phyloP scores from a whole-genome alignment of 768 basidiomycete species.

The Cyclocybe cylindracea region DNA sequence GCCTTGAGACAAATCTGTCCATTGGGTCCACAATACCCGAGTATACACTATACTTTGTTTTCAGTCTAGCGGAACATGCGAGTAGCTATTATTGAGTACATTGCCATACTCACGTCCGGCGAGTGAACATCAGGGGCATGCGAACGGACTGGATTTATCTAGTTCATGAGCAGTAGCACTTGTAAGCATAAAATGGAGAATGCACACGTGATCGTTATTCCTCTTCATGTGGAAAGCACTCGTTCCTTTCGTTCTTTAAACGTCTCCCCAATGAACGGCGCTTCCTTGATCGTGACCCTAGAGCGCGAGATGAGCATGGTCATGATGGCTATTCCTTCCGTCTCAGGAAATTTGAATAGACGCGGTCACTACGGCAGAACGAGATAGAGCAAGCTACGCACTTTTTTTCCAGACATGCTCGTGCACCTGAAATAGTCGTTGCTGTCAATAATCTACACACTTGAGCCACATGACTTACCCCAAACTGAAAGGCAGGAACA shows the following conservation, averaged over 20 bases:
- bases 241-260: conserved; percentile 47
- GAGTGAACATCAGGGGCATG: conserved; percentile 25
- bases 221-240: conserved; percentile 34
- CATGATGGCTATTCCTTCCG: conserved; percentile 51
- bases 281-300: conserved; percentile 48
- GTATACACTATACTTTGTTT: too few relatives aligned
- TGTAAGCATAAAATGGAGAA: not conserved
- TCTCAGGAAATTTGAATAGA: conserved; percentile 45
- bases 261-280: conserved; percentile 45
- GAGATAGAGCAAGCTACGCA: not conserved
- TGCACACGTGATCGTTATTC: conserved; percentile 48
- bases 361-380: too few relatives aligned
- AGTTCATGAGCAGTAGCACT: not conserved
- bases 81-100: too few relatives aligned
- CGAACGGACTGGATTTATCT: conserved; percentile 19
- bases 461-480: conserved; percentile 21
- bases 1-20: too few relatives aligned
- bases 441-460: not conserved
- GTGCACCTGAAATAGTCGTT: conserved; percentile 11
- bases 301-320: conserved; percentile 48
- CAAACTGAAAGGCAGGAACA: conserved; percentile 52
- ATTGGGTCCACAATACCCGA: too few relatives aligned
- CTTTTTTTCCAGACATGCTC: conserved; percentile 25
- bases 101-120: conserved; percentile 2
- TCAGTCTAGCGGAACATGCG: too few relatives aligned